Evolutionary conservation across 768 basidiomycete species (phyloP), one percentile per base, ranked within the genome.

Genomic region (Leccinum aurantiacum): DNA sequence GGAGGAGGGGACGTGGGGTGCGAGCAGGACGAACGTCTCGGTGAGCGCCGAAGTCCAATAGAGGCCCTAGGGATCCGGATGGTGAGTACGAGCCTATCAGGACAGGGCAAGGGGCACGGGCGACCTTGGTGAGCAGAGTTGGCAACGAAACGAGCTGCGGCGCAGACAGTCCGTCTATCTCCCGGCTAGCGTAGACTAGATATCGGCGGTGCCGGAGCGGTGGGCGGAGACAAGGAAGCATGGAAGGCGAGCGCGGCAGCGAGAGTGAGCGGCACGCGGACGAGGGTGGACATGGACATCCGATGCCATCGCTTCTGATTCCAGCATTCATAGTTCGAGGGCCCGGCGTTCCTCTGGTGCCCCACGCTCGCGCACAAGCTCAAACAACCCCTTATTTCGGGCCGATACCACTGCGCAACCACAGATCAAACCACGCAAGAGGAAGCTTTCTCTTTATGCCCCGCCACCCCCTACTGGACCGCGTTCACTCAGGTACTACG

Each of bases 231-330:
- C 37, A 76, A 70, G 24, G 79, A 75, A 29, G 76, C 68, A 31
- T 81, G 80, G 15, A 83, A 66, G 27, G 78, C 79, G 51, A 78
- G 57, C 65, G 78, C 78, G 17, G 79, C 74, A 15, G 77, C 69
- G 38, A 82, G 64, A 48, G 79, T 74, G 66, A 77, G 77, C 6
- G 81, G 80, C 50, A 83, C 70, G 61, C 77, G 80, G 51, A 78
- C 47, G 47, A 79, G 65, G 37, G 75, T 63, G 31, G 57, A 13
- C 59, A 52, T 50, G 51, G 51, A 41, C n/a, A 44, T 35, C 27
- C n/a, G 63, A 69, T 19, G 47, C 33, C 22, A 57, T 52, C 6
- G 9, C 60, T 13, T 57, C 65, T 7, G 63, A 63, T 52, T 17
- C 59, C 44, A 53, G 47, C 44, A 52, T 35, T 2, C 57, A 64